Evolutionary conservation across 2,329 filamentous ascomycete species (phyloP).

Genomic region (Ophiostoma novo-ulmi): DNA sequence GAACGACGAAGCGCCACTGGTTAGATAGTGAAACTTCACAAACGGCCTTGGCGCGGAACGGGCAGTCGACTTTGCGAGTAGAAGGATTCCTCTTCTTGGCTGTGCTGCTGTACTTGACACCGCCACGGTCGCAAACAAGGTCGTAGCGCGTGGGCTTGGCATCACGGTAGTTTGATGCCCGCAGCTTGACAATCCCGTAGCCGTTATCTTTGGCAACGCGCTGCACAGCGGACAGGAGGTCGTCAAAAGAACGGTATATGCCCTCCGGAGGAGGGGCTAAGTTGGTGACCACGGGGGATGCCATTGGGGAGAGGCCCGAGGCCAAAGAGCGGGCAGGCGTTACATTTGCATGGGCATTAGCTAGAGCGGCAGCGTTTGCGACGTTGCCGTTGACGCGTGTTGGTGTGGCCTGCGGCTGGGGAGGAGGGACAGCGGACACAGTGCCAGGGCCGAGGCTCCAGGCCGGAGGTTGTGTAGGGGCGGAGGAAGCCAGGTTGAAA

Average conservation of each 20-base stretch:
- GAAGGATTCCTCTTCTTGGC: slow-evolving; percentile 61
- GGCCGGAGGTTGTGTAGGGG: slow-evolving; percentile 26
- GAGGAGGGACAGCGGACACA: slow-evolving; percentile 18
- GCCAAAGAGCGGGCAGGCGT: slow-evolving; percentile 28
- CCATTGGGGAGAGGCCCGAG: slow-evolving; percentile 15
- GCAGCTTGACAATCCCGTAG: slow-evolving; percentile 58
- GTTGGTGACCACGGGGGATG: slow-evolving; percentile 32
- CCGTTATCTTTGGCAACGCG: slow-evolving; percentile 58
- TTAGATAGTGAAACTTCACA: slow-evolving; percentile 59
- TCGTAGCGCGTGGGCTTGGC: slow-evolving; percentile 59
- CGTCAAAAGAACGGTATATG: slow-evolving; percentile 56
- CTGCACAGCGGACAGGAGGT: slow-evolving; percentile 54
- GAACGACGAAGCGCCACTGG: slow-evolving; percentile 60
- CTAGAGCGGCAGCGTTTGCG: slow-evolving; percentile 11
- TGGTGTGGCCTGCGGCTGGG: slow-evolving; percentile 25
- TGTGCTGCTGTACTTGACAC: slow-evolving; percentile 60
- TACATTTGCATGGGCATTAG: slow-evolving; percentile 25
- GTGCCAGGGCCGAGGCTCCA: slow-evolving; percentile 27
- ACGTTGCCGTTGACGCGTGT: slow-evolving; percentile 24
- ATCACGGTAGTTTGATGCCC: slow-evolving; percentile 59
- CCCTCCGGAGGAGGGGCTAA: slow-evolving; percentile 55
- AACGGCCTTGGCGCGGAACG: slow-evolving; percentile 59
- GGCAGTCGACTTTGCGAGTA: slow-evolving; percentile 60
- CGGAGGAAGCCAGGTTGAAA: slow-evolving; percentile 28
- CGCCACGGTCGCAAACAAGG: slow-evolving; percentile 57